These are phyloP conservation scores for Vararia minispora DNA, from an alignment of 768 basidiomycete species.

Conservation along the genomic window DNA sequence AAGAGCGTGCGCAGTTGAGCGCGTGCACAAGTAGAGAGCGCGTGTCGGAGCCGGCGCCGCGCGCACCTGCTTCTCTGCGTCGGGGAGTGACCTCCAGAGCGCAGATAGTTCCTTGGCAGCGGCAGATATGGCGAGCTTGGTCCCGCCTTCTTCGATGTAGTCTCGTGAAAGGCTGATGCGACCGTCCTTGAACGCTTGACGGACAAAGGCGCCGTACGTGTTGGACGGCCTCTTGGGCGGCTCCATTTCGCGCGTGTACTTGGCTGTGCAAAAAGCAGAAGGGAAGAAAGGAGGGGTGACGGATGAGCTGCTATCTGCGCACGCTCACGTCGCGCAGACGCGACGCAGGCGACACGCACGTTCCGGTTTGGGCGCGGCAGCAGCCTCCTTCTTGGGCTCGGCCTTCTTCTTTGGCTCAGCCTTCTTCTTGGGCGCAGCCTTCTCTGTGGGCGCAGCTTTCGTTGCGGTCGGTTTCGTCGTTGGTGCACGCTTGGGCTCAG, in stretches of 20 bases:
- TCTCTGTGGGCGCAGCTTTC: neutral
- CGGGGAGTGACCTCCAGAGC: conserved; percentile 4
- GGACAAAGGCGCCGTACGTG: neutral
- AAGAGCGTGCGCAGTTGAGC: neutral
- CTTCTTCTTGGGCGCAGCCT: neutral
- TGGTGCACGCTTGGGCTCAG: conserved; percentile 1
- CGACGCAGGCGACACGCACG: neutral
- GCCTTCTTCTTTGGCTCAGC: neutral
- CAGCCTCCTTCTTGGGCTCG: conserved; percentile 2
- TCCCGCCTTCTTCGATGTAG: neutral
- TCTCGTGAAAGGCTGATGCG: rapidly evolving
- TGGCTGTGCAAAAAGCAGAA: conserved; percentile 2
- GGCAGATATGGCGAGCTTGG: neutral
- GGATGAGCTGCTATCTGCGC: neutral
- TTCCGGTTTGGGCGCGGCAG: conserved; percentile 1
- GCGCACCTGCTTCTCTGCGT: conserved; percentile 11
- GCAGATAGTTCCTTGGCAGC: neutral
- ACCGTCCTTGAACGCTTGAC: conserved; percentile 2
- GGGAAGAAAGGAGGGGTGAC: neutral
- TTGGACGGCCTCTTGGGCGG: conserved; percentile 1
- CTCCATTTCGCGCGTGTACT: neutral
- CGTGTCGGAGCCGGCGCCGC: too few relatives aligned
- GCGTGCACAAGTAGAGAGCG: neutral
- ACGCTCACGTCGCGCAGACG: neutral
- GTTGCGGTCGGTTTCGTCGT: neutral